Evolutionary conservation across 352 stramenopile genomes (phyloP), one percentile per base, ranked within the genome.

Genomic region (Phytopythium oedochilum): DNA sequence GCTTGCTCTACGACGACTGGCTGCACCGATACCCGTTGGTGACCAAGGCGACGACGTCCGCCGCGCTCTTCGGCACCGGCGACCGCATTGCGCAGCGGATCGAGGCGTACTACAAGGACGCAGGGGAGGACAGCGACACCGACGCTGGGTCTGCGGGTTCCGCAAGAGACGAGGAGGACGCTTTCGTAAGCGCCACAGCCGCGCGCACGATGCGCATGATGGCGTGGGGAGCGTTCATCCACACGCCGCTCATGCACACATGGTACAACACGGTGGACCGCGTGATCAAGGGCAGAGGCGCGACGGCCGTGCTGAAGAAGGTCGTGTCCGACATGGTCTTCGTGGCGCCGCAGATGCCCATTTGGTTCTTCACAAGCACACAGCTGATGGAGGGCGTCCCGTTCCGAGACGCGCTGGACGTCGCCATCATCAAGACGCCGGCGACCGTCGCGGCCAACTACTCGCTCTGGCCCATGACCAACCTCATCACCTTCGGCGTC

Each of bases 191-290:
- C 22, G 32, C 48, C 11, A 44, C 52, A 14, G 29, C n/a, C 10
- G 43, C 52, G 39, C 48, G 63, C n/a, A 81, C 71, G 15, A 45
- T 70, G 46, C 70, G 73, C 53, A 74, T 92, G 75, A 85, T 93
- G 53, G 71, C 94, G 54, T 97, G 94, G 64, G 88, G 87, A 31
- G 78, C 92, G 7, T 60, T 92, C 53, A 61, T 96, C 29, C 78
- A 96, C 64, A 88, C 85, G 23, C 88, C 88, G 1, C 71, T 79
- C 49, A 94, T 92, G 70, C 88, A 97, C 69, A 91, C 75, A 20
- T 97, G 95, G 65, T 97, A 96, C 69, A 73, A 83, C 31, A 46
- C 88, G 18, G 72, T 97, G 44, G 89, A 97, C 64, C 31, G 53
- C 5, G 56, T 66, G 6, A 60, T 68, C 39, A 23, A 50, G 22